A percentile compares a stretch with the other conserved stretches of the same genome.
phyloP scores from a whole-genome alignment of 2,329 filamentous ascomycete genomes.

The Penicillium janthinellum region DNA sequence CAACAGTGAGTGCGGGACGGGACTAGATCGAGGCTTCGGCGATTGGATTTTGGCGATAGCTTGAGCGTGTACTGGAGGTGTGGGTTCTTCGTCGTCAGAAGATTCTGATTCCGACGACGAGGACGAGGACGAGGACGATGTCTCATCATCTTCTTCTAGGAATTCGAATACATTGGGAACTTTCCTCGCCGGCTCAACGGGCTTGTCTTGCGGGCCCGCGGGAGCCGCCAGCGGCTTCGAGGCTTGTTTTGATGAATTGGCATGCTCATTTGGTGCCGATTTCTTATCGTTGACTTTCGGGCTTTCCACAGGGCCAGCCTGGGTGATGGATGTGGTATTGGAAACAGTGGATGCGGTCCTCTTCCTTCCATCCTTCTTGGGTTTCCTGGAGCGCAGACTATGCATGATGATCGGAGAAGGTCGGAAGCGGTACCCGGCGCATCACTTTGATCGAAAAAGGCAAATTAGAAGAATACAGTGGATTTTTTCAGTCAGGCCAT shows the following conservation, averaged over 20 bases:
- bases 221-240: constrained; percentile 21
- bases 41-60: constrained; percentile 24
- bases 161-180: constrained; percentile 45
- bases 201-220: constrained; percentile 12
- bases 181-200: constrained; percentile 21
- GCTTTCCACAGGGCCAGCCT: constrained; percentile 24
- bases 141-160: constrained; percentile 33
- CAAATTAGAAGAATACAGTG: constrained; percentile 9
- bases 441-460: constrained; percentile 11
- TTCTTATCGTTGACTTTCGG: constrained; percentile 21
- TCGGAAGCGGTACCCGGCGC: constrained; percentile 15
- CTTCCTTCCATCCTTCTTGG: constrained; percentile 32
- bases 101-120: constrained; percentile 26
- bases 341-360: constrained; percentile 31
- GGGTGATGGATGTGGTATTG: constrained; percentile 20
- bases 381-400: constrained; percentile 29
- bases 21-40: constrained; percentile 22
- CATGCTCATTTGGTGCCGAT: constrained; percentile 14
- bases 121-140: constrained; percentile 19
- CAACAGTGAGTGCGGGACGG: constrained; percentile 17
- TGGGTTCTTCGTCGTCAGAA: constrained; percentile 16
- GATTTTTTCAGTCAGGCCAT: constrained; percentile 7
- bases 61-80: constrained; percentile 10
- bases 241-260: constrained; percentile 19
- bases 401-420: constrained; percentile 31